These are phyloP conservation scores for Plasmodium adleri DNA, from an alignment of 169 alveolate genomes.

Conservation along the genomic window DNA sequence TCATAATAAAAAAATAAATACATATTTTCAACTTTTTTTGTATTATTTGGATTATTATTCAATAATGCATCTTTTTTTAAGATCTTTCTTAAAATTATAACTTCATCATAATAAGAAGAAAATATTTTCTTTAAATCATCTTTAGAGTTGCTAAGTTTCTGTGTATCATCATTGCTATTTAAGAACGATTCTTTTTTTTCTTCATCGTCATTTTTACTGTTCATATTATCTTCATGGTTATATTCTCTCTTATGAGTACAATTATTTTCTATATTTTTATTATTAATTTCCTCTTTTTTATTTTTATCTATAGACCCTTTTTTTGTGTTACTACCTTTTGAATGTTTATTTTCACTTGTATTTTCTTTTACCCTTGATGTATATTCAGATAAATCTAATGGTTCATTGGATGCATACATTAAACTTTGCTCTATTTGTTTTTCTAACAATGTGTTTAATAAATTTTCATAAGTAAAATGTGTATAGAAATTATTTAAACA, in stretches of 20 bases:
- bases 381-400: too few species aligned
- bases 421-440: neutral
- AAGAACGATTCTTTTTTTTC: neutral
- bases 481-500: constrained; percentile 76
- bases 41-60: neutral
- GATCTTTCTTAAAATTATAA: constrained; percentile 46
- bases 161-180: neutral
- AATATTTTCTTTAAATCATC: constrained; percentile 35
- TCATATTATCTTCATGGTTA: neutral
- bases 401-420: too few species aligned
- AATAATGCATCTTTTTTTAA: constrained; percentile 11
- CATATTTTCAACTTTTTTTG: constrained; percentile 55
- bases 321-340: neutral
- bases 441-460: constrained; percentile 45
- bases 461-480: constrained; percentile 69
- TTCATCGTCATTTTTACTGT: neutral
- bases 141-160: neutral
- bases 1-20: constrained; percentile 75
- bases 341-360: neutral
- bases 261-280: neutral
- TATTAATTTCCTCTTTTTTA: neutral
- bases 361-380: neutral
- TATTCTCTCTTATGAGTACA: neutral
- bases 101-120: constrained; percentile 51
- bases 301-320: neutral